phyloP scores from a whole-genome alignment of 306 rosid species.

The Acacia acuminata region DNA sequence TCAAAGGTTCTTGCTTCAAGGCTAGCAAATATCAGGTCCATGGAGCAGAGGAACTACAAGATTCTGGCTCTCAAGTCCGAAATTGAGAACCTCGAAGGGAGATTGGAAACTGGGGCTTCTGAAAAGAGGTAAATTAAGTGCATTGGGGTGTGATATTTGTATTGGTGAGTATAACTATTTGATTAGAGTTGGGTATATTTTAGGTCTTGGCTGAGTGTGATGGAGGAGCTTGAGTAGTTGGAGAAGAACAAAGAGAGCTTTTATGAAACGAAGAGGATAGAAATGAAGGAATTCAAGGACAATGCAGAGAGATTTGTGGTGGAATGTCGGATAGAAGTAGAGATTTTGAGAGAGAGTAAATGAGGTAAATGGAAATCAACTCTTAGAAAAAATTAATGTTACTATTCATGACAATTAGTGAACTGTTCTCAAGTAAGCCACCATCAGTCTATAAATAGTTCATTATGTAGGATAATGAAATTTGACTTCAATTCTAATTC shows the following conservation, averaged over 20 bases:
- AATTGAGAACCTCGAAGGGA: constrained; percentile 55
- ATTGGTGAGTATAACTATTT: background rate
- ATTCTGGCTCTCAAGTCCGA: constrained; percentile 51
- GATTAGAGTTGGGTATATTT: constrained; percentile 12
- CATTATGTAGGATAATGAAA: background rate
- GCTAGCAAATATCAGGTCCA: constrained; percentile 51
- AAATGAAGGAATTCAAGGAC: constrained; percentile 64
- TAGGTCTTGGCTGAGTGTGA: constrained; percentile 60
- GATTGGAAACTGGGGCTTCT: constrained; percentile 34
- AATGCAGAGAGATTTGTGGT: constrained; percentile 42
- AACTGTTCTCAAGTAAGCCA: background rate
- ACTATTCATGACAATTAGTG: background rate
- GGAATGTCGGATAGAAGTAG: constrained; percentile 49
- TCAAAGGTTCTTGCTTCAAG: constrained; percentile 54
- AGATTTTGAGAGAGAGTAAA: constrained; percentile 42
- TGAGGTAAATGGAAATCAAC: constrained; percentile 45
- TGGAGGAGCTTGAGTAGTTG: constrained; percentile 65
- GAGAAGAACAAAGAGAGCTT: constrained; percentile 45
- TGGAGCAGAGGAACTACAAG: constrained; percentile 56
- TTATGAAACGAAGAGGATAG: constrained; percentile 45
- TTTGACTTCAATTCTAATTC: background rate
- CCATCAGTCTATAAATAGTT: background rate
- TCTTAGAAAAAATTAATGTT: constrained; percentile 4
- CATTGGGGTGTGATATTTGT: background rate
- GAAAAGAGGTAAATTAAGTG: constrained; percentile 39